Conservation (phyloP, 441 rosid species). For the Populus hybrid region DNA sequence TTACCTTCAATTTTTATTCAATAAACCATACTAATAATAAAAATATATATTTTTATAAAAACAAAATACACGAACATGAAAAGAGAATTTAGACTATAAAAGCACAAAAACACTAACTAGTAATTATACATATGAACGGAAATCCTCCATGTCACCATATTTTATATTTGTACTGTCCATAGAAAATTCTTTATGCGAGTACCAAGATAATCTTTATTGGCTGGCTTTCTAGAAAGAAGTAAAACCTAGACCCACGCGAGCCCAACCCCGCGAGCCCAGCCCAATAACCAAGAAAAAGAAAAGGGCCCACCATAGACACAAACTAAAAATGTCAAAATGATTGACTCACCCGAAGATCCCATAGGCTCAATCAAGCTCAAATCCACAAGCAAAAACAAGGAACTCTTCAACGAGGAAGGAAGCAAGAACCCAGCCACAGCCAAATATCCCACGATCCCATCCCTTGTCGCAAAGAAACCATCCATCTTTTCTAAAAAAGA, state of each 20-base stretch:
- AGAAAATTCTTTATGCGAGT: too few species aligned
- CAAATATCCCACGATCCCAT: background rate
- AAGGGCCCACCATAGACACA: conserved; percentile 10
- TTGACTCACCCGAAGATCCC: conserved; percentile 25
- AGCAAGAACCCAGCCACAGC: conserved; percentile 11
- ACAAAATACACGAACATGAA: too few species aligned
- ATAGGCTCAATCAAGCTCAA: background rate
- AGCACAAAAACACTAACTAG: too few species aligned
- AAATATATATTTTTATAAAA: too few species aligned
- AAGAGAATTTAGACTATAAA: too few species aligned
- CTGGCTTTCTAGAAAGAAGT: background rate
- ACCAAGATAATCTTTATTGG: too few species aligned
- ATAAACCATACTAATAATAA: too few species aligned
- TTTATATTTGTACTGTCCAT: too few species aligned
- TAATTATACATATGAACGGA: too few species aligned
- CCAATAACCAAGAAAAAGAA: background rate
- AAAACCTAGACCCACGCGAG: background rate
- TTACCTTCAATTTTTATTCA: too few species aligned
- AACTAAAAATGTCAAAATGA: conserved; percentile 13
- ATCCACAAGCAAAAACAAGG: conserved; percentile 5
- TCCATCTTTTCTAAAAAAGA: background rate
- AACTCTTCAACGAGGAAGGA: background rate
- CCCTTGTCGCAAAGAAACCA: background rate
- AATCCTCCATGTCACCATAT: too few species aligned
- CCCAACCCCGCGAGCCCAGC: background rate